A percentile compares a stretch with the other conserved stretches of the same genome.
phyloP scores from a whole-genome alignment of 1,139 yeast genomes.

The Pichia sp. region DNA sequence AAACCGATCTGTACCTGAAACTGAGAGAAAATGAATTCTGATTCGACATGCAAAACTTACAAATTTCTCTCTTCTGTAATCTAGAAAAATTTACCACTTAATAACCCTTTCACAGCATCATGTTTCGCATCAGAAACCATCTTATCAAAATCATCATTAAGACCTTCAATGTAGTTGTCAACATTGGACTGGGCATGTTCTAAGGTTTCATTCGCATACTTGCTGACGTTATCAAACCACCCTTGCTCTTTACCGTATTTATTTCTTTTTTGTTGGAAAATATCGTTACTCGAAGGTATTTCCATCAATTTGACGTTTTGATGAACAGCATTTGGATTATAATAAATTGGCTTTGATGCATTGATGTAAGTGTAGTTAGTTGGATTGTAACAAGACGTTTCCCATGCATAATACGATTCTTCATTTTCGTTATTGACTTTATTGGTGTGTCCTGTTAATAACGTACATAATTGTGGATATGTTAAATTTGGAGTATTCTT shows the following conservation, averaged over 20 bases:
- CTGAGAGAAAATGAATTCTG: neutral
- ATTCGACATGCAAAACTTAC: too few species aligned
- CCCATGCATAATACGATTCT: constrained; percentile 54
- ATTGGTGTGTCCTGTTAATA: constrained; percentile 56
- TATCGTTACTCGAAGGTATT: constrained; percentile 9
- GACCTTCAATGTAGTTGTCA: constrained; percentile 19
- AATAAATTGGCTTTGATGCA: constrained; percentile 22
- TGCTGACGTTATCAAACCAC: constrained; percentile 14
- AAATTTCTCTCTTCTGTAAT: too few species aligned
- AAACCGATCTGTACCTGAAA: neutral
- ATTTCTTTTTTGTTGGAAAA: neutral
- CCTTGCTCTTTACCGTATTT: constrained; percentile 4
- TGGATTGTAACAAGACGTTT: constrained; percentile 36
- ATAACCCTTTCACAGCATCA: constrained; percentile 22
- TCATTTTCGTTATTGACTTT: constrained; percentile 28
- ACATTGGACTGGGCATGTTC: constrained; percentile 19
- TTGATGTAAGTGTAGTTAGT: constrained; percentile 27
- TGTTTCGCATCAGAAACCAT: constrained; percentile 21
- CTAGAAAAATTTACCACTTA: constrained; percentile 31
- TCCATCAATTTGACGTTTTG: constrained; percentile 20
- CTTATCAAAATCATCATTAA: constrained; percentile 25
- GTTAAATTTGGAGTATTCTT: constrained; percentile 48
- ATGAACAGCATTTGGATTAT: constrained; percentile 24
- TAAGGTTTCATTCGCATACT: constrained; percentile 15
- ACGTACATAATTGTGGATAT: constrained; percentile 46